These are phyloP conservation scores for Miamiensis avidus DNA, from an alignment of 169 alveolate species.

Conservation along the genomic window DNA sequence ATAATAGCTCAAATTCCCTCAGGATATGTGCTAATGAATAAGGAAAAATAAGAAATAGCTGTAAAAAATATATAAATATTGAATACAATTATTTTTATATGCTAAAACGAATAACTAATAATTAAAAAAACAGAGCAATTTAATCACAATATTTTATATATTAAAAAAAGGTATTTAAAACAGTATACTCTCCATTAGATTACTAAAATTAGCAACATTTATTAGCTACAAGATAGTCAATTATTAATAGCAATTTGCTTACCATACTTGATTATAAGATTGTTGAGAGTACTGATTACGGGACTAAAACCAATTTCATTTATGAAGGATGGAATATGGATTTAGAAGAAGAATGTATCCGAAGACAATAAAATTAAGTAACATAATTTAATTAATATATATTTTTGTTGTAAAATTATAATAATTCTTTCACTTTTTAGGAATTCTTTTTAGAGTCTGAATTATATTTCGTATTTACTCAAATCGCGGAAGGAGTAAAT, in stretches of 20 bases:
- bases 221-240: background rate
- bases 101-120: too few species aligned
- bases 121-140: too few species aligned
- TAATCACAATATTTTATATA: too few species aligned
- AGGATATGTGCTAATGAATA: background rate
- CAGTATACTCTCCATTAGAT: background rate
- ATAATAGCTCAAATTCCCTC: background rate
- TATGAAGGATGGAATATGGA: background rate
- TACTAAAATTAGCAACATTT: background rate
- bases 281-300: background rate
- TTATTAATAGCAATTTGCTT: background rate
- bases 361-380: background rate
- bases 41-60: background rate
- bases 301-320: background rate
- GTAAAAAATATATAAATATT: background rate
- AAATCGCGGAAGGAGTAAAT: background rate
- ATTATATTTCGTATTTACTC: too few species aligned
- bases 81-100: too few species aligned
- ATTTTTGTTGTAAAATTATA: too few species aligned
- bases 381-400: too few species aligned
- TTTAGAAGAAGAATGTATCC: background rate
- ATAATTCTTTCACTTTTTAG: background rate
- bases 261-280: background rate
- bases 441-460: background rate
- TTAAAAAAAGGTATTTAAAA: background rate